These are phyloP conservation scores for Boletus chippewaensis DNA, from an alignment of 1,284 basidiomycete species.

Conservation along the genomic window DNA sequence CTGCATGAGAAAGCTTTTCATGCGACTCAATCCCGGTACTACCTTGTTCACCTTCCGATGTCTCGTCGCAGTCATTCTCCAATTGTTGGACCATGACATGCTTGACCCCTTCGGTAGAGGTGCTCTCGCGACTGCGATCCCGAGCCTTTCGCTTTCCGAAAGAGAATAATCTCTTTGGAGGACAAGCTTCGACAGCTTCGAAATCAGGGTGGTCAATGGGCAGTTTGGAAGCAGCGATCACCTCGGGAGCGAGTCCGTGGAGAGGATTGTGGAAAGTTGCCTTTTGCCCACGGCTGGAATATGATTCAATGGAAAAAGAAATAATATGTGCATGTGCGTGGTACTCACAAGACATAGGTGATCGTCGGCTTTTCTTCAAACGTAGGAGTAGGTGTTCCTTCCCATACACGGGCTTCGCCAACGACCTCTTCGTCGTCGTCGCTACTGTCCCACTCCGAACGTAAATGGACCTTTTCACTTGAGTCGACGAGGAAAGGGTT, in stretches of 20 bases:
- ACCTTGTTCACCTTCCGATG: conserved; percentile 16
- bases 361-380: conserved; percentile 44
- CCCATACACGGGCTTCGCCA: conserved; percentile 23
- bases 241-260: conserved; percentile 23
- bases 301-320: background rate
- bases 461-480: conserved; percentile 8
- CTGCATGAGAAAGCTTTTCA: background rate
- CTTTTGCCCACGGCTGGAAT: conserved; percentile 29
- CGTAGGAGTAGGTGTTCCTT: conserved; percentile 27
- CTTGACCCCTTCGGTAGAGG: conserved; percentile 10
- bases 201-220: conserved; percentile 31
- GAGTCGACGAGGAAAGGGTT: conserved; percentile 44
- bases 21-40: background rate
- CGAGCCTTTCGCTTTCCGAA: conserved; percentile 21
- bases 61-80: conserved; percentile 7
- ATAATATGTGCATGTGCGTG: background rate
- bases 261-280: conserved; percentile 32
- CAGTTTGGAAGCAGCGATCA: conserved; percentile 26
- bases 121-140: conserved; percentile 21
- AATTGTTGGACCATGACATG: conserved; percentile 3
- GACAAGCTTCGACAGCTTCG: conserved; percentile 27
- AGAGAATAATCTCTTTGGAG: conserved; percentile 25
- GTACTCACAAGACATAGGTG: conserved; percentile 46
- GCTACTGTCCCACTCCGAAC: conserved; percentile 30
- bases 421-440: conserved; percentile 26